These are phyloP conservation scores for Chlamydomonas asymmetrica DNA, from an alignment of 139 green algal genomes.

Conservation along the genomic window DNA sequence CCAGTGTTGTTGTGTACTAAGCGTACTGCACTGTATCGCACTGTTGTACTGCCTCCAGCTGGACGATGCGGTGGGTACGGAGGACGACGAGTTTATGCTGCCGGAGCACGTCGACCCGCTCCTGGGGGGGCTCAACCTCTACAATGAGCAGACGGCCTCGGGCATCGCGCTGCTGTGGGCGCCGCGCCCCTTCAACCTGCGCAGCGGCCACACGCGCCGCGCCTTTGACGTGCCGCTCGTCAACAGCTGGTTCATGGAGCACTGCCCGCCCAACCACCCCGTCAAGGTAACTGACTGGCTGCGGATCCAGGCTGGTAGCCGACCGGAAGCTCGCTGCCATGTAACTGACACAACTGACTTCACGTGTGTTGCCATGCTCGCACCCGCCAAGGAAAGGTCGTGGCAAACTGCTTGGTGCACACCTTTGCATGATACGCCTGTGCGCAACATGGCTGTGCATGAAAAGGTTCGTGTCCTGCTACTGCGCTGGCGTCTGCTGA, in stretches of 20 bases:
- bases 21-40: no score
- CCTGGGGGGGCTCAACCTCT: constrained; percentile 66
- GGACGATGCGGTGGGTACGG: constrained; percentile 71
- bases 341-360: no score
- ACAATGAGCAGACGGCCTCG: constrained; percentile 85
- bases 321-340: no score
- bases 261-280: constrained; percentile 88
- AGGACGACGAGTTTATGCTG: constrained; percentile 88
- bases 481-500: no score
- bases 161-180: constrained; percentile 96
- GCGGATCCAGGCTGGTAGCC: no score
- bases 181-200: constrained; percentile 91
- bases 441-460: no score
- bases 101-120: constrained; percentile 84
- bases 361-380: no score
- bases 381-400: no score
- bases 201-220: constrained; percentile 85
- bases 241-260: constrained; percentile 91
- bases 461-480: neutral
- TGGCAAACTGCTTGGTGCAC: no score
- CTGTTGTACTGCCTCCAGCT: constrained; percentile 1
- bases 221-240: constrained; percentile 95
- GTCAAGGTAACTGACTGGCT: constrained; percentile 69
- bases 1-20: no score
- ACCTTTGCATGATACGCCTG: no score